phyloP scores from a whole-genome alignment of 495 filamentous ascomycete species.

The Recurvomyces mirabilis region DNA sequence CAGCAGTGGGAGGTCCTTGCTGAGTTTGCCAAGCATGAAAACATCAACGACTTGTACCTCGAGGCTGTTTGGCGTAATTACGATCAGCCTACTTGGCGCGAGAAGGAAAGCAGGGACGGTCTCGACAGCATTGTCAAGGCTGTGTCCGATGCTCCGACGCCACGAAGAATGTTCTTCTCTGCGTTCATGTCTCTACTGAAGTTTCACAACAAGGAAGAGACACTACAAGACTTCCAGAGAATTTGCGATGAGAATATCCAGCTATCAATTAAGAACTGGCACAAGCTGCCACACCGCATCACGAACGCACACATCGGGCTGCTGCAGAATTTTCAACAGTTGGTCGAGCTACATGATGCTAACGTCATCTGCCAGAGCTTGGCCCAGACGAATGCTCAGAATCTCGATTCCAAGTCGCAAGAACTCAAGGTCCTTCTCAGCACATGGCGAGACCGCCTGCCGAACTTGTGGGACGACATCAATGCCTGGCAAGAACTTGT shows the following conservation, averaged over 20 bases:
- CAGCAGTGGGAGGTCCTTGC: conserved; percentile 97
- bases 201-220: conserved; percentile 77
- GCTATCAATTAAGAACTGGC: conserved; percentile 93
- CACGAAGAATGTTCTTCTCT: conserved; percentile 87
- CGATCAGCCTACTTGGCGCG: conserved; percentile 67
- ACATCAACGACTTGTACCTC: conserved; percentile 90
- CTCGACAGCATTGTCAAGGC: conserved; percentile 86
- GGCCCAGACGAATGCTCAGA: conserved; percentile 65
- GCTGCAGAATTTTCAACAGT: conserved; percentile 92
- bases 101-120: conserved; percentile 70
- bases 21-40: conserved; percentile 98
- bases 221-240: conserved; percentile 65
- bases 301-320: conserved; percentile 94
- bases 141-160: conserved; percentile 92
- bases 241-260: conserved; percentile 95
- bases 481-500: conserved; percentile 98
- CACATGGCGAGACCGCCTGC: conserved; percentile 89
- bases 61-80: conserved; percentile 90
- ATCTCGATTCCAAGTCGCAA: conserved; percentile 86
- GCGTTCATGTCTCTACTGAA: conserved; percentile 95
- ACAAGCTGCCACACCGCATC: conserved; percentile 83
- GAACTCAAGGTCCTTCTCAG: conserved; percentile 90
- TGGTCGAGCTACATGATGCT: conserved; percentile 97
- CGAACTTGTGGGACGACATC: conserved; percentile 99
- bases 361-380: conserved; percentile 89